These are phyloP conservation scores for Acer campestre DNA, from an alignment of 345 rosid species.

Conservation along the genomic window DNA sequence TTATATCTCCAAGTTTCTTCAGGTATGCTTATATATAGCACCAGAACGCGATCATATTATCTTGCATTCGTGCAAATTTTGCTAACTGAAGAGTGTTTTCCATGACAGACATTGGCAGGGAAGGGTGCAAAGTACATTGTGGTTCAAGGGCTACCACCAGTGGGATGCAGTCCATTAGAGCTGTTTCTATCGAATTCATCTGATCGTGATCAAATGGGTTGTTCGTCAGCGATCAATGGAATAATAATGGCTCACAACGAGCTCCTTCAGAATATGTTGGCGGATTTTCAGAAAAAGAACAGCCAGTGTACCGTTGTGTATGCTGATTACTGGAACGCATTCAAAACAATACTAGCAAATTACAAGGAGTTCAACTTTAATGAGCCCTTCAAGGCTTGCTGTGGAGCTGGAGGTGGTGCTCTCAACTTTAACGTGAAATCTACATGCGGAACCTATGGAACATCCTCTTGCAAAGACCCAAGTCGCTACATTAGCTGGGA, in stretches of 20 bases:
- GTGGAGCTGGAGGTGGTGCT: conserved; percentile 37
- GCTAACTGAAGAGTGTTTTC: background rate
- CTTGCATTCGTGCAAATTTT: background rate
- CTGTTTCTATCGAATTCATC: conserved; percentile 8
- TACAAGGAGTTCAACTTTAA: conserved; percentile 23
- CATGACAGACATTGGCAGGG: conserved; percentile 34
- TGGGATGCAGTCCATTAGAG: conserved; percentile 43
- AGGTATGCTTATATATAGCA: conserved; percentile 22
- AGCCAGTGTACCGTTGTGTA: conserved; percentile 17
- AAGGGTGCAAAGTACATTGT: conserved; percentile 45
- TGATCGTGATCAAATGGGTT: conserved; percentile 36
- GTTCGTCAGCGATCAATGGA: conserved; percentile 28
- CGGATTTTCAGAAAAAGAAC: conserved; percentile 12
- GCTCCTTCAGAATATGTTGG: conserved; percentile 35
- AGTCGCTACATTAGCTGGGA: conserved; percentile 38
- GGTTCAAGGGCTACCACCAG: conserved; percentile 50
- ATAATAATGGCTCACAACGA: conserved; percentile 37
- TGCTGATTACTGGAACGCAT: conserved; percentile 42
- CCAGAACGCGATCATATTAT: background rate
- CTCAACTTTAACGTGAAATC: conserved; percentile 38
- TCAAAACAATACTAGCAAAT: conserved; percentile 26
- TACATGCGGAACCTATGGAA: conserved; percentile 35
- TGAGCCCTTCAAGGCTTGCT: conserved; percentile 44
- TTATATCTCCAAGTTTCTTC: conserved; percentile 27
- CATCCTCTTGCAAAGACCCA: conserved; percentile 30